Evolutionary conservation across 192 early-diverging fungal genomes (phyloP), one percentile per base, ranked within the genome.

Genomic region (Chytriomyces confervae): DNA sequence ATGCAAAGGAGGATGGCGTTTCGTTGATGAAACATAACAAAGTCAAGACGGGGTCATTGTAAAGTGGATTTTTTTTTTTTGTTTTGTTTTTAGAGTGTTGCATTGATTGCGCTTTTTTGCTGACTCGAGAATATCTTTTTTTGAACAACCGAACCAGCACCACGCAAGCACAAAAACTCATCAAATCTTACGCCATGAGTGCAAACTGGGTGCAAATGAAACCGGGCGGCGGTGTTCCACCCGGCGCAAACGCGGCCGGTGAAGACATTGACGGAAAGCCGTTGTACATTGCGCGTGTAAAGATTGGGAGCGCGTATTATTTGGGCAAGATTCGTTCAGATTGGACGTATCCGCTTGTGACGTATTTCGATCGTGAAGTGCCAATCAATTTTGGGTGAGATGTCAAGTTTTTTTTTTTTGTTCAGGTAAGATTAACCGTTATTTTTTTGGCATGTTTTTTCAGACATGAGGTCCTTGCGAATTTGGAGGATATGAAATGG

Each of bases 281-380:
- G 23, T 18, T 78, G 9, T 78, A 71, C 51, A 61, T 78, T 62
- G 66, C 77, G 7, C 65, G 77, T 6, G 77, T 70, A 7, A 78
- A 78, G 48, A 70, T 78, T 71, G 77, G 77, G 9, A 29, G 29
- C n/a, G 18, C 49, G n/a, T 62, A 61, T 8, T 43, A 62, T 9
- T 29, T 70, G n/a, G 77, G 77, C 36, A 78, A 78, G 23, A 70
- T 69, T 61, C 53, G 47, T 20, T 48, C 48, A 5, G 60, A 53
- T 24, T 29, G 16, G 6, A n/a, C 18, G 36, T 16, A 44, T 18
- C 66, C 77, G 7, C 61, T 71, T n/a, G 67, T 78, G 5, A 48
- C 46, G n/a, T 78, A 69, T 48, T 67, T 61, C 50, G 67, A 48
- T 23, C 65, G 67, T 36, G 77, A 78, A 46, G 68, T 78, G 5